These are phyloP conservation scores for Cladosporium cucumerinum DNA, from an alignment of 2,329 filamentous ascomycete species.

Conservation along the genomic window DNA sequence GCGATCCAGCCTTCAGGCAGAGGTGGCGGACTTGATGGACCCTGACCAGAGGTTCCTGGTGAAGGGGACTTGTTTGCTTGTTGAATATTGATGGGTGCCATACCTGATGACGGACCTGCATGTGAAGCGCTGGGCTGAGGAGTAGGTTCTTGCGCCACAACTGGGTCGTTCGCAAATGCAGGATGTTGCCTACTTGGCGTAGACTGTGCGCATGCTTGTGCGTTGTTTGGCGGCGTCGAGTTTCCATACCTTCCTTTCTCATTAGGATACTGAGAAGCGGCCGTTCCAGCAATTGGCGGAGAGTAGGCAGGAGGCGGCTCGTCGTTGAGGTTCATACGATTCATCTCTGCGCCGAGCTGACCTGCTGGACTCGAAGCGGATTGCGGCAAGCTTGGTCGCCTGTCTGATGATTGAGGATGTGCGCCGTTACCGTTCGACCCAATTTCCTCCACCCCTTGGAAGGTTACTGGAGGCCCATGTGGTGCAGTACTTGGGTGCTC, in stretches of 20 bases:
- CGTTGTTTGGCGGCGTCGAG: constrained; percentile 34
- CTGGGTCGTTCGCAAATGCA: constrained; percentile 81
- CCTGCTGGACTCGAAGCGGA: constrained; percentile 47
- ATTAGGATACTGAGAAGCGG: constrained; percentile 62
- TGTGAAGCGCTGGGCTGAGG: constrained; percentile 44
- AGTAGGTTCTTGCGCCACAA: constrained; percentile 41
- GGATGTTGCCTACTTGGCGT: constrained; percentile 60
- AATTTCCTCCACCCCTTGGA: constrained; percentile 78
- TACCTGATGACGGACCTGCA: constrained; percentile 25
- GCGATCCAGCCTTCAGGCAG: constrained; percentile 98
- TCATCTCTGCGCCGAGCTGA: constrained; percentile 75
- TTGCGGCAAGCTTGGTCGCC: constrained; percentile 34
- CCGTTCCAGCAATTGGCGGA: constrained; percentile 39
- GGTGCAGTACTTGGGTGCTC: constrained; percentile 82
- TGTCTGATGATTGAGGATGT: constrained; percentile 8
- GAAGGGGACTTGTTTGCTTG: constrained; percentile 32
- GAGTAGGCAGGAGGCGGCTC: constrained; percentile 96
- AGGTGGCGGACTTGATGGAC: constrained; percentile 82
- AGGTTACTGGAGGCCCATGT: constrained; percentile 85
- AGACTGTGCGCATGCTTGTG: constrained; percentile 17
- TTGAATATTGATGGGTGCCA: constrained; percentile 42
- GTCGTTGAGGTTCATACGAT: constrained; percentile 73
- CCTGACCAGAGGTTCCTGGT: constrained; percentile 44
- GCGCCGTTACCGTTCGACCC: constrained; percentile 30
- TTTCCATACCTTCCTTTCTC: constrained; percentile 66